Conservation (phyloP, 768 basidiomycete species). For the Pleurotus tuoliensis region DNA sequence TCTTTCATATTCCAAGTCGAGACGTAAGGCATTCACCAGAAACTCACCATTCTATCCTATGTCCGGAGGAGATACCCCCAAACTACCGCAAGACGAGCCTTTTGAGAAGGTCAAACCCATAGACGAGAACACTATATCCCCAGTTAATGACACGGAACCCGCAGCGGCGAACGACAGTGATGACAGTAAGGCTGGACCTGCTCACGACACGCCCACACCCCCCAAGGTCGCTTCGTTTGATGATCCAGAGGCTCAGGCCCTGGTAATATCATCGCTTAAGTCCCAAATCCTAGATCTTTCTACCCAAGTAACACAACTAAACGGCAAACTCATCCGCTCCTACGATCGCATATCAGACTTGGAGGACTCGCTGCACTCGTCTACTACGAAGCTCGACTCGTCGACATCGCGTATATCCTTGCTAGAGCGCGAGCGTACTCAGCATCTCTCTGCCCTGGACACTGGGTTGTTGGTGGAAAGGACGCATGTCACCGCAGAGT, state of each 20-base stretch:
- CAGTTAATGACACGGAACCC: background rate
- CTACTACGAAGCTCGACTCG: constrained; percentile 52
- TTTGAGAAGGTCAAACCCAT: constrained; percentile 2
- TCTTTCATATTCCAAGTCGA: too few relatives aligned
- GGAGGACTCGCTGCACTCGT: constrained; percentile 81
- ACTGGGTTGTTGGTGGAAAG: constrained; percentile 92
- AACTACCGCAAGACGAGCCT: constrained; percentile 3
- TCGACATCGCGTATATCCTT: constrained; percentile 67
- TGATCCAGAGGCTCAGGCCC: constrained; percentile 69
- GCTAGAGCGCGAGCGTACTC: constrained; percentile 79
- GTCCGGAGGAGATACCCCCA: background rate
- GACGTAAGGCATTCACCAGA: too few relatives aligned
- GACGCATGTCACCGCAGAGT: constrained; percentile 83
- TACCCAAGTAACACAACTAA: constrained; percentile 87
- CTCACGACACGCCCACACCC: background rate
- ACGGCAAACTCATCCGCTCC: constrained; percentile 86
- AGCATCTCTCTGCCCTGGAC: constrained; percentile 87
- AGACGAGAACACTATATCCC: background rate
- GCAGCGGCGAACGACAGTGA: background rate
- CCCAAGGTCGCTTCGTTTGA: constrained; percentile 7
- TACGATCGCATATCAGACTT: constrained; percentile 92
- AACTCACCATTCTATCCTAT: background rate
- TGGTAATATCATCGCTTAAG: constrained; percentile 79
- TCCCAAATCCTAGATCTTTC: constrained; percentile 82
- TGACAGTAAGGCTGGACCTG: constrained; percentile 1